phyloP scores from a whole-genome alignment of 1,284 basidiomycete genomes.

The Apiotrichum montevideense region DNA sequence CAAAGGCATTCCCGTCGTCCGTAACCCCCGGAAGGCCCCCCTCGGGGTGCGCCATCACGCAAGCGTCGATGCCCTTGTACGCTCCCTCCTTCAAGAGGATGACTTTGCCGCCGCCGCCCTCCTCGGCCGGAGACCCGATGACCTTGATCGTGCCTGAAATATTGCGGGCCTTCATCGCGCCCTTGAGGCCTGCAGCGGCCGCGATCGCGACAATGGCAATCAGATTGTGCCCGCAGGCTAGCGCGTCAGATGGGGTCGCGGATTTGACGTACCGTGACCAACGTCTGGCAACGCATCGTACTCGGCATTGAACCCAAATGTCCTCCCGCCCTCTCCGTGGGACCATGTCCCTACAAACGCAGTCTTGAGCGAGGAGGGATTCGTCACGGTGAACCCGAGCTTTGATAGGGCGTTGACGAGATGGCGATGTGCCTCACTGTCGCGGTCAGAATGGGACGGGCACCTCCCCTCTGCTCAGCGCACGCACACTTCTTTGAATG shows the following conservation, averaged over 20 bases:
- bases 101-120: conserved; percentile 73
- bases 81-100: conserved; percentile 66
- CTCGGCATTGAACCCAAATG: conserved; percentile 33
- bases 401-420: conserved; percentile 19
- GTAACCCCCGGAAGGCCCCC: conserved; percentile 16
- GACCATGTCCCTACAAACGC: conserved; percentile 29
- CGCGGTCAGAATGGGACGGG: not conserved
- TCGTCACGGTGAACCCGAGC: conserved; percentile 25
- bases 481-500: conserved; percentile 27
- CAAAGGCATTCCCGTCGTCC: conserved; percentile 15
- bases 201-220: conserved; percentile 45
- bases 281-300: conserved; percentile 26
- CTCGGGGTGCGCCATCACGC: conserved; percentile 27
- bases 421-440: conserved; percentile 22
- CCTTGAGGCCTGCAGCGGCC: conserved; percentile 37
- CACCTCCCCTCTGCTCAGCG: not conserved
- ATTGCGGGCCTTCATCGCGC: conserved; percentile 31
- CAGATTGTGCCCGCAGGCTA: conserved; percentile 60
- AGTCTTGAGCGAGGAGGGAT: conserved; percentile 22
- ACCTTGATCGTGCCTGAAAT: conserved; percentile 38
- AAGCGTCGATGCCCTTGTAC: conserved; percentile 53
- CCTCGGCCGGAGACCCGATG: conserved; percentile 57
- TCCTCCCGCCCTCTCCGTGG: conserved; percentile 25
- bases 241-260: not conserved
- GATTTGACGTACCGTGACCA: conserved; percentile 21